Conservation (phyloP, 257 asterid genomes). For the Capsicum pubescens region DNA sequence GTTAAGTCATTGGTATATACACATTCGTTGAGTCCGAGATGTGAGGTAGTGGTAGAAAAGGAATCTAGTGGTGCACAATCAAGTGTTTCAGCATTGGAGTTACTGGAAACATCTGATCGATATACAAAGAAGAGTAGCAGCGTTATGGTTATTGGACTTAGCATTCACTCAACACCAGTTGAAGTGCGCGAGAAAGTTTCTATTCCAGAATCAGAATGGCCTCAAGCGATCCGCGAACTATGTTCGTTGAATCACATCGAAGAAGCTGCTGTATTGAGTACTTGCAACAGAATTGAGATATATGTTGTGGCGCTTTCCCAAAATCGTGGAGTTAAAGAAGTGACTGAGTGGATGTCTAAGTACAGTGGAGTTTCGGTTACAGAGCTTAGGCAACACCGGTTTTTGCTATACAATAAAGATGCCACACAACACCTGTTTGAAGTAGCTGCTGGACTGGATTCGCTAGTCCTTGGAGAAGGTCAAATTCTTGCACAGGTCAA, state of each 20-base stretch:
- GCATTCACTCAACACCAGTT: slow-evolving; percentile 75
- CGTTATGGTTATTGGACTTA: slow-evolving; percentile 78
- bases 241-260: slow-evolving; percentile 83
- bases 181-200: slow-evolving; percentile 89
- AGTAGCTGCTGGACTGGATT: slow-evolving; percentile 91
- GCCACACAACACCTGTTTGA: slow-evolving; percentile 79
- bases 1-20: slow-evolving; percentile 12
- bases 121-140: slow-evolving; percentile 78
- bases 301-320: slow-evolving; percentile 79
- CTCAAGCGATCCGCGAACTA: slow-evolving; percentile 68
- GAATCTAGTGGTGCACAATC: slow-evolving; percentile 49
- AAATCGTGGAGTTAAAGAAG: slow-evolving; percentile 86
- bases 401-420: slow-evolving; percentile 67
- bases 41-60: slow-evolving; percentile 43
- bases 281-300: slow-evolving; percentile 88
- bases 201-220: slow-evolving; percentile 85
- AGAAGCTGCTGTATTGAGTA: slow-evolving; percentile 94
- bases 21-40: slow-evolving; percentile 42
- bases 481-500: slow-evolving; percentile 93
- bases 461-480: slow-evolving; percentile 92
- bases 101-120: slow-evolving; percentile 75
- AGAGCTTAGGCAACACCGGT: slow-evolving; percentile 66
- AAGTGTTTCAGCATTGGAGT: slow-evolving; percentile 69
- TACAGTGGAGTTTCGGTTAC: slow-evolving; percentile 73
- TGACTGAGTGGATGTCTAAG: slow-evolving; percentile 97